Evolutionary conservation across 306 rosid species (phyloP), one percentile per base, ranked within the genome.

Genomic region (Trifolium dubium): DNA sequence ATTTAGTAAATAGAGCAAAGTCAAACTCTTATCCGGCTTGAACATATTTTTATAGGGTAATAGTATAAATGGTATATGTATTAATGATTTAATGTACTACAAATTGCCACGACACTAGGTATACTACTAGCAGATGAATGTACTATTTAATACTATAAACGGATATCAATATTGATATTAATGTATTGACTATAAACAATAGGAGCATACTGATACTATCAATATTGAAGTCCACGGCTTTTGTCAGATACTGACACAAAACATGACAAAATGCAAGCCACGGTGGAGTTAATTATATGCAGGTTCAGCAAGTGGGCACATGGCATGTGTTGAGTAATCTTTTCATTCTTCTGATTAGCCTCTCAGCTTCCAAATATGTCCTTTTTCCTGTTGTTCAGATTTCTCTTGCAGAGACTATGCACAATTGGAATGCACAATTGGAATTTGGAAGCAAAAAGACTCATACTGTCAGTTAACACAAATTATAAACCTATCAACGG

Each of bases 281-380:
- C 59, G 8, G 29, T 35, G 12, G 2, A 29, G 18, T 30, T 13
- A 59, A 59, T 30, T 59, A 59, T 30, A 30, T 30, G 40, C 18
- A 12, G 19, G 29, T n/a, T 61, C 28, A 61, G 34, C 67, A 12
- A 4, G 14, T 61, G 67, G 67, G 13, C 67, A 61, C 67, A n/a
- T 61, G 67, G 28, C 10, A 34, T 61, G 44, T 12, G 11, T 14
- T 30, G 18, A 30, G 8, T 37, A 59, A 59, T 30, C 4, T 59
- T 58, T 58, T 43, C 28, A 61, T 61, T 14, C 67, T 61, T 61
- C 46, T 15, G 17, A 58, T 28, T 58, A 14, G 15, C 17, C 64
- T 58, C 35, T 56, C 37, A 55, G 61, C 61, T 55, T 55, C 64
- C 64, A 58, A 29, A 58, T 30, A 58, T 58, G 13, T 17, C 17